These are phyloP conservation scores for Fusarium longipes DNA, from an alignment of 2,329 filamentous ascomycete genomes.

Conservation along the genomic window DNA sequence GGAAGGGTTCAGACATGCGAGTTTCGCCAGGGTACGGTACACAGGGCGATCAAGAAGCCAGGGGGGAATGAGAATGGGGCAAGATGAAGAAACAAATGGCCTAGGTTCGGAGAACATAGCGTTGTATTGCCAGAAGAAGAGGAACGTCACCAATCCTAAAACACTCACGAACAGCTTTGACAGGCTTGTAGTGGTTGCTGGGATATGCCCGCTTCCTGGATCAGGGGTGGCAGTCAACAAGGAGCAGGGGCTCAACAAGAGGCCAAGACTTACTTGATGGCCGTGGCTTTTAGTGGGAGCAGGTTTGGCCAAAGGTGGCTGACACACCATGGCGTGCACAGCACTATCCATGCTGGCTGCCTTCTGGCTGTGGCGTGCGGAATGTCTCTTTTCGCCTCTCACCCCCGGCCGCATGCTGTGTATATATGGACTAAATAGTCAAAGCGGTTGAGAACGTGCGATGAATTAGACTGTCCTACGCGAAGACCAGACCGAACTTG, in stretches of 20 bases:
- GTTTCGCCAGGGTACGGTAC: constrained; percentile 47
- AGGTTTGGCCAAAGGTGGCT: constrained; percentile 24
- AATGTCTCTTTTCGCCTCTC: constrained; percentile 34
- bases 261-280: constrained; percentile 38
- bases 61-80: constrained; percentile 38
- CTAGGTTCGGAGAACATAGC: constrained; percentile 39
- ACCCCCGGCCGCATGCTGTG: constrained; percentile 23
- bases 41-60: constrained; percentile 47
- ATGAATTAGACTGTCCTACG: constrained; percentile 44
- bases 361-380: constrained; percentile 31
- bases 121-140: constrained; percentile 42
- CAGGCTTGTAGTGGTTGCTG: constrained; percentile 45
- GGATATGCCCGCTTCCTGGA: constrained; percentile 39
- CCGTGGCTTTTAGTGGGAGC: constrained; percentile 38
- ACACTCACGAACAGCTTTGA: constrained; percentile 41
- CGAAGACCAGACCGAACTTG: constrained; percentile 42
- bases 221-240: constrained; percentile 44
- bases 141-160: constrained; percentile 44
- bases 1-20: constrained; percentile 47
- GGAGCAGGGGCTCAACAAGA: constrained; percentile 44
- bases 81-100: constrained; percentile 47
- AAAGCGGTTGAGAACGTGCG: constrained; percentile 45
- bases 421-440: constrained; percentile 24
- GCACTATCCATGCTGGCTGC: constrained; percentile 11
- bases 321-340: constrained; percentile 40